Percentiles rank a stretch among this genome's conserved stretches.
Conservation (phyloP, 768 basidiomycete genomes). For the Asterophora parasitica region DNA sequence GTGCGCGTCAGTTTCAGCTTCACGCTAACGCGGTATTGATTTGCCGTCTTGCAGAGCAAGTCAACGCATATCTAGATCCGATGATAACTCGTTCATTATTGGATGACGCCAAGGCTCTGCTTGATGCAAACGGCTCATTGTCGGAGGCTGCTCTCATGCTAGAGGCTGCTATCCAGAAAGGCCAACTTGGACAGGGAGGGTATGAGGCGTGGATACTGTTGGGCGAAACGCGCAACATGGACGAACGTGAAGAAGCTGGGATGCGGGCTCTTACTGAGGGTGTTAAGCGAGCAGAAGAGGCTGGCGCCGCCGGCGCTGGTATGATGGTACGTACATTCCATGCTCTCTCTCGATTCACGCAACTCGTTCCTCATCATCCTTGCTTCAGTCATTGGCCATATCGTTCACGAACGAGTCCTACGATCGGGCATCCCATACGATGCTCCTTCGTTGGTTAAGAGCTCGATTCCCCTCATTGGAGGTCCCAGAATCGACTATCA, state of each 20-base stretch:
- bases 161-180: slow-evolving; percentile 86
- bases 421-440: slow-evolving; percentile 80
- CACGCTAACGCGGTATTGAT: background rate
- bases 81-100: slow-evolving; percentile 48
- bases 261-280: slow-evolving; percentile 78
- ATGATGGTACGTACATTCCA: slow-evolving; percentile 66
- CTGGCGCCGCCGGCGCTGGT: slow-evolving; percentile 60
- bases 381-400: slow-evolving; percentile 79
- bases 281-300: slow-evolving; percentile 58
- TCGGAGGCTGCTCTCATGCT: slow-evolving; percentile 83
- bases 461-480: slow-evolving; percentile 56
- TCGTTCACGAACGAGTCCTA: slow-evolving; percentile 94
- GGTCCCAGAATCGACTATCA: slow-evolving; percentile 51
- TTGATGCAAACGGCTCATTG: slow-evolving; percentile 79
- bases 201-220: slow-evolving; percentile 92
- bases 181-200: slow-evolving; percentile 74
- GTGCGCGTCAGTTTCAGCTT: slow-evolving; percentile 37
- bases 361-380: slow-evolving; percentile 12
- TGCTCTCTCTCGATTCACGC: background rate
- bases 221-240: slow-evolving; percentile 87
- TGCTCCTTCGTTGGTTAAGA: slow-evolving; percentile 81
- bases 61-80: slow-evolving; percentile 66
- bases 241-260: slow-evolving; percentile 79
- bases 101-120: slow-evolving; percentile 69
- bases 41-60: slow-evolving; percentile 44